A percentile compares a stretch with the other conserved stretches of the same genome.
Evolutionary conservation across 1,284 basidiomycete species (phyloP).

Genomic region (Marasmius oreades): DNA sequence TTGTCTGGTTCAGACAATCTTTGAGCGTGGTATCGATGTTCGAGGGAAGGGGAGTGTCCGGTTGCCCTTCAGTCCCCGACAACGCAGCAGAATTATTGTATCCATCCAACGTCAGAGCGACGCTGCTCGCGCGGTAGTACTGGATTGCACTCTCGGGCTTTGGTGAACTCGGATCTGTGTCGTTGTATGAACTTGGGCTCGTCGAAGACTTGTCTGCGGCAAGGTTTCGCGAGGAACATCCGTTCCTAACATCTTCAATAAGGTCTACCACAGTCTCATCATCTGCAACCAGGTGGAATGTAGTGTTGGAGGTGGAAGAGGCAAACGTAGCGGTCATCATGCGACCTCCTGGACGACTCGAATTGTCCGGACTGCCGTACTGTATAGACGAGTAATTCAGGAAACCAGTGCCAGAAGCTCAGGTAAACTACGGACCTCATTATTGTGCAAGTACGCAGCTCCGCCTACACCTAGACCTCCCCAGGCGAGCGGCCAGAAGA

Average conservation of each 20-base stretch:
- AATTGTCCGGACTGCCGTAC: conserved; percentile 16
- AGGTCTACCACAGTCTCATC: conserved; percentile 9
- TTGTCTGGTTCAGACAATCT: conserved; percentile 54
- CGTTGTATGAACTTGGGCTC: conserved; percentile 2
- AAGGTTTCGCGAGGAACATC: conserved; percentile 3
- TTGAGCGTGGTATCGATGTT: conserved; percentile 42
- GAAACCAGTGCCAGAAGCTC: too few species aligned
- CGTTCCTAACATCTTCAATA: not conserved
- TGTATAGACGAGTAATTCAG: not conserved
- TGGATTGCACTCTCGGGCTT: conserved; percentile 23
- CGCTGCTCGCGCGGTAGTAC: conserved; percentile 57
- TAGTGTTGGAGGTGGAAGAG: conserved; percentile 14
- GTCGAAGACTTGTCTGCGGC: conserved; percentile 6
- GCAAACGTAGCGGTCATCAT: conserved; percentile 11
- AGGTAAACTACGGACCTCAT: conserved; percentile 30
- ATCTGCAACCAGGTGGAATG: conserved; percentile 12
- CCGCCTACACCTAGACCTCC: conserved; percentile 36
- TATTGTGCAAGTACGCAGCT: conserved; percentile 38
- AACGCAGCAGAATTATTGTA: conserved; percentile 58
- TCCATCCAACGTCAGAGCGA: conserved; percentile 53
- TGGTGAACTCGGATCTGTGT: conserved; percentile 5
- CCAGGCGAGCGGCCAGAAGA: conserved; percentile 59
- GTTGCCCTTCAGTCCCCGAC: conserved; percentile 32
- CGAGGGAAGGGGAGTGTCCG: conserved; percentile 44
- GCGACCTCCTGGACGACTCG: conserved; percentile 16